A percentile compares a stretch with the other conserved stretches of the same genome.
These are phyloP conservation scores for Hymenoscyphus linearis DNA, from an alignment of 2,329 filamentous ascomycete genomes.

Conservation along the genomic window DNA sequence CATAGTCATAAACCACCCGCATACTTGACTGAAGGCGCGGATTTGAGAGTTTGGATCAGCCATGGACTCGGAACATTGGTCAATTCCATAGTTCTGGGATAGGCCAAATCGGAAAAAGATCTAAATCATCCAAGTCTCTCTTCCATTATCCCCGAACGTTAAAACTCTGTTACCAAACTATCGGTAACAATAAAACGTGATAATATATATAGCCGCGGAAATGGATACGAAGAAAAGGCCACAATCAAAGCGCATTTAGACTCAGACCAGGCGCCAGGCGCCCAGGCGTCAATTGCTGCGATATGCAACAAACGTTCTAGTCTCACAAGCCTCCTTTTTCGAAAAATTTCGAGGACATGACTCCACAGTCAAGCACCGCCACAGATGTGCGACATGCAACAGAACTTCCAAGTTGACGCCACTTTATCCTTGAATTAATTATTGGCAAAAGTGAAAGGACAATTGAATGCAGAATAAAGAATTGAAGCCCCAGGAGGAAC, in stretches of 20 bases:
- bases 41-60: background rate
- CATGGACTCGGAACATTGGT: background rate
- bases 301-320: background rate
- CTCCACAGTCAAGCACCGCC: background rate
- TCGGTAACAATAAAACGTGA: background rate
- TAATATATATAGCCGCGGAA: background rate
- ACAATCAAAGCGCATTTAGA: background rate
- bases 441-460: background rate
- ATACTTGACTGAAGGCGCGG: constrained; percentile 16
- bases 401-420: constrained; percentile 5
- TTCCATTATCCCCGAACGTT: background rate
- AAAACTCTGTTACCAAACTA: background rate
- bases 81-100: background rate
- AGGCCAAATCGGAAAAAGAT: background rate
- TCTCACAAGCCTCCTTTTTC: background rate
- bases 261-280: background rate
- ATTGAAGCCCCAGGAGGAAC: background rate
- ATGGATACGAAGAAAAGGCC: background rate
- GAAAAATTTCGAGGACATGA: background rate
- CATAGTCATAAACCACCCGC: constrained; percentile 36
- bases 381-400: constrained; percentile 2
- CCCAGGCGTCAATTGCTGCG: background rate
- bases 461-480: background rate
- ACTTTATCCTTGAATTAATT: background rate
- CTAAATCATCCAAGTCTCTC: no score